phyloP scores from a whole-genome alignment of 2,329 filamentous ascomycete species.

The Penicillium sp. region DNA sequence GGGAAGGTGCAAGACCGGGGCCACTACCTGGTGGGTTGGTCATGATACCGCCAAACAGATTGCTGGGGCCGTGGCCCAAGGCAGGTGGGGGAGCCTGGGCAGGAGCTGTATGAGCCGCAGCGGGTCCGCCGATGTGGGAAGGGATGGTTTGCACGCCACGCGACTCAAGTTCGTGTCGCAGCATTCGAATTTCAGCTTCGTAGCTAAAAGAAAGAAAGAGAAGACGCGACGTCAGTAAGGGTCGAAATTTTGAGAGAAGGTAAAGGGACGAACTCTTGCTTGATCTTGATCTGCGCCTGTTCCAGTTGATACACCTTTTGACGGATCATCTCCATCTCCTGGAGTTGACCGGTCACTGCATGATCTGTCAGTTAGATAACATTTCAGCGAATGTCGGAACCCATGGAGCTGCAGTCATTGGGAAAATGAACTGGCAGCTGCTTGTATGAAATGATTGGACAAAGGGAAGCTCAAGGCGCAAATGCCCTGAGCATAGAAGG shows the following conservation, averaged over 20 bases:
- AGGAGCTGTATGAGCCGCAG: slow-evolving; percentile 67
- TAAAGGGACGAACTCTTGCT: slow-evolving; percentile 65
- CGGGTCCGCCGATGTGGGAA: slow-evolving; percentile 55
- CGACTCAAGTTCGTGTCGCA: slow-evolving; percentile 78
- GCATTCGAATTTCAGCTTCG: slow-evolving; percentile 76
- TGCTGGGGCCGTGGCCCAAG: slow-evolving; percentile 77
- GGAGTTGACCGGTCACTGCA: slow-evolving; percentile 76
- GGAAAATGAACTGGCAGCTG: slow-evolving; percentile 7
- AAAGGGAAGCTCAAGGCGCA: neutral
- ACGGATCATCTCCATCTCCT: slow-evolving; percentile 88
- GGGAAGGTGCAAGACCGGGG: slow-evolving; percentile 70
- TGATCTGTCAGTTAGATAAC: slow-evolving; percentile 24
- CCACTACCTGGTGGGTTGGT: slow-evolving; percentile 76
- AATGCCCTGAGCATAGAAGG: neutral
- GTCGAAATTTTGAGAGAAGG: neutral
- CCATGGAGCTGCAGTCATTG: slow-evolving; percentile 9
- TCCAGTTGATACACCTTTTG: slow-evolving; percentile 91
- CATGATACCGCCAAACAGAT: slow-evolving; percentile 94
- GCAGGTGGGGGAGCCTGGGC: slow-evolving; percentile 75
- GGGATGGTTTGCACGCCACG: slow-evolving; percentile 56
- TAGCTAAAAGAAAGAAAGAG: slow-evolving; percentile 52
- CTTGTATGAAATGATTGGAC: slow-evolving; percentile 1
- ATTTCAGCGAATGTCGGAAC: slow-evolving; percentile 17
- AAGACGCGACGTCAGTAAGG: slow-evolving; percentile 8
- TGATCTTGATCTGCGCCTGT: slow-evolving; percentile 76